Evolutionary conservation across 768 basidiomycete species (phyloP).

Genomic region (Daedaleopsis nitida): DNA sequence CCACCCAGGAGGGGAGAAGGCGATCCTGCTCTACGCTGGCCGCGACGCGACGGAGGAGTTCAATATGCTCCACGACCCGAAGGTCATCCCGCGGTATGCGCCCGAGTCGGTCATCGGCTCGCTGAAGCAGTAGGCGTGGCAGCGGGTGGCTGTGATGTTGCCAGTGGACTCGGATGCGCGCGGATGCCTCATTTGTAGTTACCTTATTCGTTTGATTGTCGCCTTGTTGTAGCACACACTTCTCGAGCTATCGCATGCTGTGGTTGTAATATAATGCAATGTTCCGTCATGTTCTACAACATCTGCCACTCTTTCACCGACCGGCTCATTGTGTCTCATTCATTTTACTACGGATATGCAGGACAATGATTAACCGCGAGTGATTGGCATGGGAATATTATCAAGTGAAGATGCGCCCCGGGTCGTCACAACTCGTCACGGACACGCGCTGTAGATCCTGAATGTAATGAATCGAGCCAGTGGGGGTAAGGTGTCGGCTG

Average conservation of each 20-base stretch:
- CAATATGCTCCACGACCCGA: constrained; percentile 90
- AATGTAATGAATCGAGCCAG: too few species aligned
- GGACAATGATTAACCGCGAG: too few species aligned
- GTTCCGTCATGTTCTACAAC: background rate
- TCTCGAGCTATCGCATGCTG: background rate
- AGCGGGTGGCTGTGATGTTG: background rate
- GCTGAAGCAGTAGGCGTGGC: constrained; percentile 60
- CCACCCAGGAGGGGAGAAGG: constrained; percentile 91
- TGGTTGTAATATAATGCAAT: background rate
- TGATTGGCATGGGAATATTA: too few species aligned
- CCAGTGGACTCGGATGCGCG: background rate
- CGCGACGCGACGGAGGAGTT: constrained; percentile 94
- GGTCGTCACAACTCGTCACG: too few species aligned
- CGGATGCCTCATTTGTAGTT: background rate
- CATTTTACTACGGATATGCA: too few species aligned
- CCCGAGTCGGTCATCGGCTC: constrained; percentile 81
- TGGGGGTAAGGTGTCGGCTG: constrained; percentile 35
- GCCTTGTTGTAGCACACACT: constrained; percentile 9
- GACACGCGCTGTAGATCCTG: too few species aligned
- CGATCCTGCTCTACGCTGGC: constrained; percentile 86
- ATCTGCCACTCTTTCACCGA: too few species aligned
- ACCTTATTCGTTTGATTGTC: background rate
- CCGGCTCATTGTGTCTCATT: too few species aligned
- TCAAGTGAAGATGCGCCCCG: too few species aligned
- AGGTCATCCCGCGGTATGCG: constrained; percentile 88